Evolutionary conservation across 2,329 filamentous ascomycete species (phyloP), one percentile per base, ranked within the genome.

Genomic region (Neurospora sp.): DNA sequence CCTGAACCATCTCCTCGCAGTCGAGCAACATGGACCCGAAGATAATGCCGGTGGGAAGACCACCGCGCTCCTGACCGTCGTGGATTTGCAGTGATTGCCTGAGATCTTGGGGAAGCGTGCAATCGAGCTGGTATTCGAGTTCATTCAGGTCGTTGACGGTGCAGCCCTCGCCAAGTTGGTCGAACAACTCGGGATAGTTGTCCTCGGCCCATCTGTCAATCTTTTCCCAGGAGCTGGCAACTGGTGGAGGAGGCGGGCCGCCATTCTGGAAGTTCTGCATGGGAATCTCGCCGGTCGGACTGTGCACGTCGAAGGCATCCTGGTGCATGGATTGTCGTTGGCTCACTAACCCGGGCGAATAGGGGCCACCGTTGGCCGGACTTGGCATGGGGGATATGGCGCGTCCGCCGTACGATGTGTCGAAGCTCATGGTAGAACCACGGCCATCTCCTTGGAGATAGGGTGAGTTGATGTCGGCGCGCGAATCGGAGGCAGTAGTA

Each of bases 261-360:
- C 96, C 96, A 74, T 97, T 94, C 77, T 91, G 89, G 82, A 99
- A 99, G 72, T 91, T 91, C 82, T 97, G 96, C 92, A 99, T 96
- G 75, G 91, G 95, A 72, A 99, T 97, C 80, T 97, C 95, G 74
- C 92, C 92, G 5, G 80, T 77, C 82, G 88, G 82, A 82, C 83
- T 89, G 74, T 89, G 87, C 70, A 88, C 88, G 78, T 96, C 92
- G 75, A 91, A 89, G 66, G 88, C 87, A 70, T 89, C 87, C 71
- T 83, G 83, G 74, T 88, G 87, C 72, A 85, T 88, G 41, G 88
- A 85, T 76, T 88, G 85, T 75, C 87, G 86, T 75, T 91, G 91
- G 68, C 89, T 85, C 70, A 91, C 84, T n/a, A 92, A 95, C 75
- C 94, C 95, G 11, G 95, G 95, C 0, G 94, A 96, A 81, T 98